Base-by-base conservation (phyloP, 306 rosid species). In the barrel medic (Medicago truncatula) region DNA sequence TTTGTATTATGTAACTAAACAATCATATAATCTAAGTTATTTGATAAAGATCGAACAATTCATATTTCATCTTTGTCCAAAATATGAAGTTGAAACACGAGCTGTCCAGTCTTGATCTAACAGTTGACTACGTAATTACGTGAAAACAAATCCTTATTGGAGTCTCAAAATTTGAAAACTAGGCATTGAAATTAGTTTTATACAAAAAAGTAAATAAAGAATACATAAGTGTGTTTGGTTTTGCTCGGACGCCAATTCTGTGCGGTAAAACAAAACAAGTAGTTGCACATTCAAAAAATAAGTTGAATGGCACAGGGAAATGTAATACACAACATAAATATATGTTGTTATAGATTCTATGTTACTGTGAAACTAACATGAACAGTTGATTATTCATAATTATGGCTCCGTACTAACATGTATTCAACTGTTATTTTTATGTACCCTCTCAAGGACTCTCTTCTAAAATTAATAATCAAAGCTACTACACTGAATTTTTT, bases 301-400 rank as follows among this genome's bases (percentile, higher is more conserved):
- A 57, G 28, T 25, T 63, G 28, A 41, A 15, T 23, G 68, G 41
- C 44, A 31, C 67, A 34, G 10, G 67, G 41, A 14, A 61, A 15
- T 21, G 6, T 23, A 43, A 23, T 43, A 74, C 28, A 74, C 28
- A 74, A 40, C 70, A 60, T 60, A 64, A 41, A 39, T 12, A 17
- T 39, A 17, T 65, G 52, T 36, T 62, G 23, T n/a, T 56, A 41
- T 41, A 41, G 36, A 66, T 18, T 34, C 38, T 66, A 7, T 20
- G 38, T 67, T 43, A 43, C 8, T 2, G 54, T 11, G 7, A 38
- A 75, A 8, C 53, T 12, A 75, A 36, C 57, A 71, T 15, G 69
- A 81, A 70, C 13, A 66, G 63, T 54, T 18, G 21, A 13, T 47
- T 67, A 18, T 15, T 58, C 36, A 28, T 64, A 23, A 23, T 28